A percentile compares a stretch with the other conserved stretches of the same genome.
These are phyloP conservation scores for Kwoniella dendrophila DNA, from an alignment of 768 basidiomycete genomes.

Conservation along the genomic window DNA sequence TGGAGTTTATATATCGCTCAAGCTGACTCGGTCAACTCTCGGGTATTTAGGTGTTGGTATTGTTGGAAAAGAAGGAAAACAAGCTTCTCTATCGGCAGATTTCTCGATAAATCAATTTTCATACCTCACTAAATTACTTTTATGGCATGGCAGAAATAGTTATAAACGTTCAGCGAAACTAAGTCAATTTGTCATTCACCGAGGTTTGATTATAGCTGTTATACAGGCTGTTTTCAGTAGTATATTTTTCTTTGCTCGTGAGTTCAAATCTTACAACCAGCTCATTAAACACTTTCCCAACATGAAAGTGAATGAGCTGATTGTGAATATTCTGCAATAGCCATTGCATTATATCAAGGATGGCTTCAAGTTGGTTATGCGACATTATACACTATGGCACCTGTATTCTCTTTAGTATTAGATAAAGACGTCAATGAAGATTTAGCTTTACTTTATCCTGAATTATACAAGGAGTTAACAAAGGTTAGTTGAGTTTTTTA, in stretches of 20 bases:
- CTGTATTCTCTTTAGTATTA: constrained; percentile 93
- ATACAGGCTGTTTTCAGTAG: constrained; percentile 97
- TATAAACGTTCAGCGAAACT: constrained; percentile 97
- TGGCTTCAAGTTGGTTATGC: constrained; percentile 98
- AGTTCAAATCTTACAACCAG: constrained; percentile 16
- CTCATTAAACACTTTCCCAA: background rate
- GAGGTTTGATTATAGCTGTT: constrained; percentile 92
- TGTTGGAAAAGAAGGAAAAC: constrained; percentile 98
- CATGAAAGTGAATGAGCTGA: background rate
- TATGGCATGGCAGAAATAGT: constrained; percentile 98
- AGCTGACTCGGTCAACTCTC: background rate
- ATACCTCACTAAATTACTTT: constrained; percentile 87
- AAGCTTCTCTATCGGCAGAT: constrained; percentile 97
- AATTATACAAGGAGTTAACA: constrained; percentile 94
- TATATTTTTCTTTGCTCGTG: constrained; percentile 58
- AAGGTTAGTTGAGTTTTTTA: constrained; percentile 78
- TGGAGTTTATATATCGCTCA: background rate
- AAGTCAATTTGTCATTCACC: constrained; percentile 97
- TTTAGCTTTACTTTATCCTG: constrained; percentile 90
- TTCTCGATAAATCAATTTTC: constrained; percentile 98
- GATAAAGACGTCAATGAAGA: constrained; percentile 96
- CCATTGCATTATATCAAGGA: constrained; percentile 95
- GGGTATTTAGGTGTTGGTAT: constrained; percentile 78
- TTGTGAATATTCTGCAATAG: constrained; percentile 56
- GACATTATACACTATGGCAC: constrained; percentile 96